Evolutionary conservation across 805 yeast genomes (phyloP), one percentile per base, ranked within the genome.

Genomic region (Yarrowia sp.): DNA sequence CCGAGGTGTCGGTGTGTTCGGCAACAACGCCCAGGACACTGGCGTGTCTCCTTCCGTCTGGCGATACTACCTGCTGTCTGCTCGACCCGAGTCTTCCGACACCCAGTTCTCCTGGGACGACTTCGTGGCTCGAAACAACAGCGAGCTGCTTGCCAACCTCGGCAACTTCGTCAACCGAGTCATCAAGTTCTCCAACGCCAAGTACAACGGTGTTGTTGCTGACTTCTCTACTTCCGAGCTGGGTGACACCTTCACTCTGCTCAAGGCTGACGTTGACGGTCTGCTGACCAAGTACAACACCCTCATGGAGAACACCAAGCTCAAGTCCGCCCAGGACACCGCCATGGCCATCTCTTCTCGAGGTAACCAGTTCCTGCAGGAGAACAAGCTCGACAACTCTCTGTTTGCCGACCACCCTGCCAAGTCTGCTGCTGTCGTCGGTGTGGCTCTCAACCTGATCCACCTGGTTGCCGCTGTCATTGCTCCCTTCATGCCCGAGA

Each of bases 91-190:
- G 79, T 80, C 91, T 42, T 85, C 96, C 53, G 99, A 94, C 75
- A 86, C 99, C 22, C 97, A 93, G 73, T 94, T 94, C 77, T 91
- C 98, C 4, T 94, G 99, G 99, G 82, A 82, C 62, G 98, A 94
- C 73, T 93, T 93, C 76, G 97, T 90, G 67, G 81, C 96, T 53
- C 88, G 91, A 76, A 94, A 94, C 75, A 94, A 94, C 79, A 83
- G 88, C 66, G 99, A 94, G 77, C 80, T 94, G 71, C 81, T 94
- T 75, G 97, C 98, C 59, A 94, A 94, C 77, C 80, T 94, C 73
- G 99, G 99, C 76, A 94, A 94, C 78, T 90, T 91, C 71, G 97
- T 91, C 63, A 94, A 94, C 80, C 87, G 99, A 77, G 79, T 93
- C 70, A 84, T 90, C 66, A 94, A 94, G 75, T 94, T 91, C 72